Conservation (phyloP, 108 stramenopile genomes). For the Nitzschia palea region DNA sequence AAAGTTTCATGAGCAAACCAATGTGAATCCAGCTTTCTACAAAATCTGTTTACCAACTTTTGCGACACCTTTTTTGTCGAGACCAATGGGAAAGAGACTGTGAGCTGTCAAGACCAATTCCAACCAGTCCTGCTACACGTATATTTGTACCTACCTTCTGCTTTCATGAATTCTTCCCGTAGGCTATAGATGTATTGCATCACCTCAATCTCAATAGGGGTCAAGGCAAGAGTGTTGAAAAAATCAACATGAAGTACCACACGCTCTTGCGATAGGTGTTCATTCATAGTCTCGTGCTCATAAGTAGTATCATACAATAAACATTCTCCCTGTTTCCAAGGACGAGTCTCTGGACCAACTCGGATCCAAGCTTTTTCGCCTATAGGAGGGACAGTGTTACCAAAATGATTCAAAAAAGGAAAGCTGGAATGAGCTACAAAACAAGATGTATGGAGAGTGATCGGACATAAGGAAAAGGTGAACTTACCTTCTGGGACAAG, state of each 20-base stretch:
- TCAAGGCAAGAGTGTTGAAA: conserved; percentile 83
- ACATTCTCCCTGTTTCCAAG: conserved; percentile 69
- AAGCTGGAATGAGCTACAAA: no score
- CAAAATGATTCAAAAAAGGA: no score
- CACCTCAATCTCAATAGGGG: conserved; percentile 70
- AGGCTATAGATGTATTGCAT: conserved; percentile 86
- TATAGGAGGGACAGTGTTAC: no score
- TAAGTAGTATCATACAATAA: conserved; percentile 87
- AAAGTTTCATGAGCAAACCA: no score
- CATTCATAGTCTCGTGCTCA: conserved; percentile 84
- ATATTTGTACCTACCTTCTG: conserved; percentile 42
- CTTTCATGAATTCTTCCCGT: conserved; percentile 86
- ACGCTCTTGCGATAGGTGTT: conserved; percentile 63
- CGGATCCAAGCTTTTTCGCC: conserved; percentile 61
- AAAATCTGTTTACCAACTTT: conserved; percentile 83
- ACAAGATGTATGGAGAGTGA: no score
- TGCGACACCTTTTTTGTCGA: conserved; percentile 51
- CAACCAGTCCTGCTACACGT: background rate
- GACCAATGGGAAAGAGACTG: background rate
- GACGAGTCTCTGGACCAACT: conserved; percentile 71
- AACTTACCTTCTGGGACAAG: conserved; percentile 38
- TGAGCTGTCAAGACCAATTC: background rate
- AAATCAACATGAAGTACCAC: conserved; percentile 90
- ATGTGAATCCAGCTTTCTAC: conserved; percentile 30
- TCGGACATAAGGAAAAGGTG: no score